A percentile compares a stretch with the other conserved stretches of the same genome.
Evolutionary conservation across 805 yeast genomes (phyloP).

Genomic region (Suhomyces emberorum): DNA sequence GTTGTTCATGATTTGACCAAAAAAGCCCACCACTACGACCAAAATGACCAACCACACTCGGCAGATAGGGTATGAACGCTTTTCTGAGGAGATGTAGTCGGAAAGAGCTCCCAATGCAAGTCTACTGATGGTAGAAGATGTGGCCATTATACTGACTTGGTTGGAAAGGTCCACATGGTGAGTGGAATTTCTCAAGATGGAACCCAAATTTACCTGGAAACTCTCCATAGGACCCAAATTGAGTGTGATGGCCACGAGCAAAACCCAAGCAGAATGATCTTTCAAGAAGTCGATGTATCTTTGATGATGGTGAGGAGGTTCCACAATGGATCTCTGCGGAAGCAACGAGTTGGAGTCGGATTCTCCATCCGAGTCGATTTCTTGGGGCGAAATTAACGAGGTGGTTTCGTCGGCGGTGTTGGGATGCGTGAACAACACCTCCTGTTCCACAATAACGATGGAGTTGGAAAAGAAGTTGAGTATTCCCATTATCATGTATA

Average conservation of each 20-base stretch:
- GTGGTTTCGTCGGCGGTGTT: conserved; percentile 27
- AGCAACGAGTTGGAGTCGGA: conserved; percentile 18
- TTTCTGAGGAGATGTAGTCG: conserved; percentile 49
- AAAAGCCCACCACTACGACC: conserved; percentile 25
- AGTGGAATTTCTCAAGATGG: conserved; percentile 49
- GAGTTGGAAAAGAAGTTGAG: conserved; percentile 64
- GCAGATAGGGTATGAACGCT: conserved; percentile 26
- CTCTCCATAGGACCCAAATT: conserved; percentile 83
- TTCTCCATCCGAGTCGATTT: conserved; percentile 9
- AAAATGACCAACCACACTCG: conserved; percentile 31
- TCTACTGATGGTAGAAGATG: conserved; percentile 68
- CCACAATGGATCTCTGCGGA: conserved; percentile 31
- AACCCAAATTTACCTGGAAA: conserved; percentile 79
- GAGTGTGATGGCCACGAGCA: conserved; percentile 61
- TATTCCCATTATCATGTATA: conserved; percentile 55
- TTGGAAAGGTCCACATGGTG: conserved; percentile 24
- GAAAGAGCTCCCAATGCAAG: conserved; percentile 64
- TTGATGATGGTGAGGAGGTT: conserved; percentile 36
- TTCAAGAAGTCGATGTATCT: conserved; percentile 38
- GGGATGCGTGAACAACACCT: conserved; percentile 35
- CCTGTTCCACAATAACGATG: conserved; percentile 57
- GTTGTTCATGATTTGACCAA: conserved; percentile 26
- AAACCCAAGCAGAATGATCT: conserved; percentile 60
- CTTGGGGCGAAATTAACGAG: conserved; percentile 19
- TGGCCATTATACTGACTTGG: conserved; percentile 60